A percentile compares a stretch with the other conserved stretches of the same genome.
phyloP scores from a whole-genome alignment of 305 asterid genomes.

The Solanum aculeatissimum region DNA sequence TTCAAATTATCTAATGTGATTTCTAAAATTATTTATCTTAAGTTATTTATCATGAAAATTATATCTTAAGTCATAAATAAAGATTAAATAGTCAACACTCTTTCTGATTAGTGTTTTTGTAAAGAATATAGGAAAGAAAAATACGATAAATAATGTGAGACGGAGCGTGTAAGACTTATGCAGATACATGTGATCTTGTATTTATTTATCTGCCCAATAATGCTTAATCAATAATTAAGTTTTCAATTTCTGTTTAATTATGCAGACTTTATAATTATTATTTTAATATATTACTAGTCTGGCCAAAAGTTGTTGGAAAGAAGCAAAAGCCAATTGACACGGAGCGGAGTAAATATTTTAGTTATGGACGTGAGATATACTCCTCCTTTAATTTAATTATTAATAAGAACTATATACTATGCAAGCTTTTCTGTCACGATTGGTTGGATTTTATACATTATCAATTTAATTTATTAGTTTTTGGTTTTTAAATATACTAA shows the following conservation, averaged over 20 bases:
- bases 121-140: rapidly evolving
- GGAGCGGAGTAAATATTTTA: neutral
- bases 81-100: neutral
- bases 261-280: neutral
- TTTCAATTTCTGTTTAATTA: neutral
- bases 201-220: neutral
- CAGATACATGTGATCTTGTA: neutral
- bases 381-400: neutral
- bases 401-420: too few relatives aligned
- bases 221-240: neutral
- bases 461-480: too few relatives aligned
- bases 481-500: too few relatives aligned
- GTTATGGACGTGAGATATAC: neutral
- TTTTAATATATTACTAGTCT: neutral
- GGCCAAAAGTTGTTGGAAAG: neutral
- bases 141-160: neutral
- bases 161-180: neutral
- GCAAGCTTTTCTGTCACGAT: too few relatives aligned
- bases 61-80: too few relatives aligned
- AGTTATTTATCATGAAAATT: too few relatives aligned
- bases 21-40: neutral
- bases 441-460: too few relatives aligned
- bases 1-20: neutral
- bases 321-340: neutral
- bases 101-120: neutral